Conservation (phyloP, 352 stramenopile genomes). For the Globisporangium radiosum region DNA sequence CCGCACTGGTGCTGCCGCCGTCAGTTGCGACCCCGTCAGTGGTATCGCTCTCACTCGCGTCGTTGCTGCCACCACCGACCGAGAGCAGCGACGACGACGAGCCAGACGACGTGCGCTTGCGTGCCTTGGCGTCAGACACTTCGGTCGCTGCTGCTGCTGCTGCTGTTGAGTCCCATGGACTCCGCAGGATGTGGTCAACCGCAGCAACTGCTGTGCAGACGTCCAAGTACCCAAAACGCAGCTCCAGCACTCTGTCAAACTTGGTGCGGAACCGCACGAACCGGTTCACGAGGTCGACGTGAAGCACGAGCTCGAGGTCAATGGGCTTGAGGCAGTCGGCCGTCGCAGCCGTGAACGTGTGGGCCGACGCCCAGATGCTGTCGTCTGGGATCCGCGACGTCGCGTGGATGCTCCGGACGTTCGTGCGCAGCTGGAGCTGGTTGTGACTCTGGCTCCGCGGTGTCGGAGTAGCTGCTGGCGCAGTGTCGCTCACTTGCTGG, state of each 20-base stretch:
- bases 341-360: slow-evolving; percentile 25
- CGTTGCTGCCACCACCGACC: slow-evolving; percentile 12
- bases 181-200: slow-evolving; percentile 48
- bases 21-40: slow-evolving; percentile 9
- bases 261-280: slow-evolving; percentile 63
- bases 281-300: slow-evolving; percentile 52
- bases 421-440: slow-evolving; percentile 55
- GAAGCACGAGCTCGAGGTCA: slow-evolving; percentile 55
- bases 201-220: slow-evolving; percentile 62
- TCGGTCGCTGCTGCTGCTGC: background rate
- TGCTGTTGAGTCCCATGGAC: slow-evolving; percentile 12
- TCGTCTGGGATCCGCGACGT: slow-evolving; percentile 69
- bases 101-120: slow-evolving; percentile 36
- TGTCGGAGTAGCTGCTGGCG: background rate
- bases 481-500: slow-evolving; percentile 15
- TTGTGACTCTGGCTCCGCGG: slow-evolving; percentile 20
- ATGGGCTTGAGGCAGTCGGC: slow-evolving; percentile 80
- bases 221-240: slow-evolving; percentile 82
- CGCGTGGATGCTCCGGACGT: slow-evolving; percentile 63
- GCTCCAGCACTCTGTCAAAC: slow-evolving; percentile 72
- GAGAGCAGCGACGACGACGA: slow-evolving; percentile 49
- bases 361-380: slow-evolving; percentile 49
- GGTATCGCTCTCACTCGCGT: slow-evolving; percentile 21
- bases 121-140: slow-evolving; percentile 1
- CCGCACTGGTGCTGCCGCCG: slow-evolving; percentile 14